Evolutionary conservation across 805 yeast species (phyloP).

Genomic region (Saccharomycopsis guyanensis): DNA sequence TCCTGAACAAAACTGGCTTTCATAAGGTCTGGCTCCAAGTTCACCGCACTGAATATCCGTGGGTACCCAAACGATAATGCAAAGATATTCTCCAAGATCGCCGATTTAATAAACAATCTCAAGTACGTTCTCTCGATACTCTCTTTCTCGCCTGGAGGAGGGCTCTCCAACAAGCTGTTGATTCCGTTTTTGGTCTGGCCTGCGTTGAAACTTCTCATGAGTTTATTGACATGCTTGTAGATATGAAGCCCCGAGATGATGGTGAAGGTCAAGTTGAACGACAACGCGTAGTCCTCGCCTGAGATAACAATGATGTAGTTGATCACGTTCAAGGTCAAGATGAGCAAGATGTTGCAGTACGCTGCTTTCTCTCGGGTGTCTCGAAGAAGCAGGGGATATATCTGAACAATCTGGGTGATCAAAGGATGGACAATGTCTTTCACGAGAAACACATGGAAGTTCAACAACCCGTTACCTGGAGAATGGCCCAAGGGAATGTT

Average conservation of each 20-base stretch:
- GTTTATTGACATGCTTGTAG: slow-evolving; percentile 27
- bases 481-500: background rate
- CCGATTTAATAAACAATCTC: slow-evolving; percentile 40
- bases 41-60: slow-evolving; percentile 25
- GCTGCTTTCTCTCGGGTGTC: background rate
- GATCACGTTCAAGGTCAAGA: slow-evolving; percentile 23
- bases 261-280: slow-evolving; percentile 44
- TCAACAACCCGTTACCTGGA: background rate
- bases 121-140: slow-evolving; percentile 27
- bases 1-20: slow-evolving; percentile 21
- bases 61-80: slow-evolving; percentile 46
- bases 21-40: slow-evolving; percentile 18
- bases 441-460: slow-evolving; percentile 6
- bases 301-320: slow-evolving; percentile 52
- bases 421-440: slow-evolving; percentile 21
- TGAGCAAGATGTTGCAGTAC: slow-evolving; percentile 4
- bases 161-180: background rate
- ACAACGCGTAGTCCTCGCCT: slow-evolving; percentile 54
- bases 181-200: background rate
- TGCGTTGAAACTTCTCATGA: slow-evolving; percentile 21
- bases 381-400: slow-evolving; percentile 13
- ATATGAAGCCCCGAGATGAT: slow-evolving; percentile 54
- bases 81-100: slow-evolving; percentile 45
- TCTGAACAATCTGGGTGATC: slow-evolving; percentile 17
- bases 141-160: slow-evolving; percentile 22